phyloP scores from a whole-genome alignment of 306 rosid species.

The Senna tora region DNA sequence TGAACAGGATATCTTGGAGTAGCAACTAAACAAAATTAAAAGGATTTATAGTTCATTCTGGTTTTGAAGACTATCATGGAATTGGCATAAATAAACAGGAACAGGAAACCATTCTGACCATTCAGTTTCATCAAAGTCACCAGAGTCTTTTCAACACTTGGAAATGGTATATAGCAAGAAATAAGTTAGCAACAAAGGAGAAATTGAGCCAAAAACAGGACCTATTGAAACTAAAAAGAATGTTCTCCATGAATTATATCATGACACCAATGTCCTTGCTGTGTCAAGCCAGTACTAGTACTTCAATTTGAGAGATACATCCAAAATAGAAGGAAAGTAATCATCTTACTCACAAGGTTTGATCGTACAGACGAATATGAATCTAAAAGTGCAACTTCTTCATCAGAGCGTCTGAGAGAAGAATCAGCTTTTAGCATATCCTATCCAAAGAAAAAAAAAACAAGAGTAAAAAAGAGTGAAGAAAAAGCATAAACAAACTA shows the following conservation, averaged over 20 bases:
- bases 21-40: background rate
- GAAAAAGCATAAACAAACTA: constrained; percentile 23
- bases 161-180: background rate
- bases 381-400: constrained; percentile 75
- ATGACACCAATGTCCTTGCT: constrained; percentile 1
- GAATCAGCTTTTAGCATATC: constrained; percentile 70
- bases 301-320: background rate
- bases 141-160: background rate
- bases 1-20: constrained; percentile 15
- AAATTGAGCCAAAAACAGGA: too few species aligned
- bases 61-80: constrained; percentile 17
- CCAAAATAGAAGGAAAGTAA: constrained; percentile 11
- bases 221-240: too few species aligned
- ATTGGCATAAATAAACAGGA: constrained; percentile 20
- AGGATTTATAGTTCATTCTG: background rate
- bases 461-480: constrained; percentile 31
- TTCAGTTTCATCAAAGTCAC: background rate
- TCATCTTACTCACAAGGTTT: constrained; percentile 75
- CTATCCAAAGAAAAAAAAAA: constrained; percentile 42
- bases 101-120: constrained; percentile 17
- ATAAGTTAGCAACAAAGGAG: background rate
- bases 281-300: background rate
- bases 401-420: constrained; percentile 69
- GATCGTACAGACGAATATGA: constrained; percentile 73
- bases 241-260: too few species aligned